phyloP scores from a whole-genome alignment of 1,139 yeast species.

The Yamadazyma blattariae region DNA sequence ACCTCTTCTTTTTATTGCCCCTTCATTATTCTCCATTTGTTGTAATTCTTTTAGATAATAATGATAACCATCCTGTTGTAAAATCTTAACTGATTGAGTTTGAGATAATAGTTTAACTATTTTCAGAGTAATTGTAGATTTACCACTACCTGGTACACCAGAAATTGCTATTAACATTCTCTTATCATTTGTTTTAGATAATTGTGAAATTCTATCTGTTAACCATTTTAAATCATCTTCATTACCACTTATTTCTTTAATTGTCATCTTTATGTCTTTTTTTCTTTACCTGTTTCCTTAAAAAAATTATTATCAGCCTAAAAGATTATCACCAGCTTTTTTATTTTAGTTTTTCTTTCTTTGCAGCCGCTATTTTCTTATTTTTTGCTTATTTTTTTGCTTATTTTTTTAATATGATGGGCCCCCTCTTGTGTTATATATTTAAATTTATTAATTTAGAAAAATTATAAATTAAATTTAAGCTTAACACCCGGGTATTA shows the following conservation, averaged over 20 bases:
- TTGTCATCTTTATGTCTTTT: constrained; percentile 3
- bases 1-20: constrained; percentile 69
- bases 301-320: no score
- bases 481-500: no score
- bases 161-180: constrained; percentile 5
- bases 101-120: constrained; percentile 2
- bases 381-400: no score
- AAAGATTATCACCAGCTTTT: no score
- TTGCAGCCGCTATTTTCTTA: no score
- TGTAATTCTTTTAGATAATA: constrained; percentile 14
- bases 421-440: no score
- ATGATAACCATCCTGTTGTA: constrained; percentile 63
- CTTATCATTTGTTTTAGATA: neutral
- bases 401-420: no score
- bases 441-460: no score
- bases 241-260: constrained; percentile 1
- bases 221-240: constrained; percentile 1
- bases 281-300: neutral
- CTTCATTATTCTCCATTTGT: constrained; percentile 27
- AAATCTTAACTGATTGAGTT: constrained; percentile 20
- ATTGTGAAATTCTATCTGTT: neutral
- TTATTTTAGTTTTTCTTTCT: no score
- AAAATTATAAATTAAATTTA: no score
- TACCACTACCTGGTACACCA: constrained; percentile 7
- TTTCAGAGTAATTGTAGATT: constrained; percentile 4